A percentile compares a stretch with the other conserved stretches of the same genome.
Conservation (phyloP, 2,329 filamentous ascomycete genomes). For the Aspergillus ustus region DNA sequence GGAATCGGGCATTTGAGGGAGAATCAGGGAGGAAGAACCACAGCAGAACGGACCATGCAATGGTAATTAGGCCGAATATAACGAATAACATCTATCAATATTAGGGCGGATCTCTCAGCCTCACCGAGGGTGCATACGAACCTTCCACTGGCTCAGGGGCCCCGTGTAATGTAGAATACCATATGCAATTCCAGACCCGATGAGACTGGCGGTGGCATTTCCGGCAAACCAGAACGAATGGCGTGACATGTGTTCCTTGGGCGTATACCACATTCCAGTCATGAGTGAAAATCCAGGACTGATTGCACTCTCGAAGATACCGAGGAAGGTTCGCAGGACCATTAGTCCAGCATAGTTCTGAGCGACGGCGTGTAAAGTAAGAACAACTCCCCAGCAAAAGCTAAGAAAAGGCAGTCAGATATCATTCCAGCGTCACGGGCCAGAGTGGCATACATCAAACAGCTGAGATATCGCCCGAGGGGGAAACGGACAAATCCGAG, state of each 20-base stretch:
- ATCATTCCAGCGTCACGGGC: background rate
- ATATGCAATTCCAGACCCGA: conserved; percentile 28
- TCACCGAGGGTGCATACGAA: background rate
- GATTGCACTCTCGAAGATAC: conserved; percentile 45
- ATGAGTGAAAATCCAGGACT: conserved; percentile 41
- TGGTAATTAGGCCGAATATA: conserved; percentile 23
- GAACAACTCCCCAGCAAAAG: conserved; percentile 36
- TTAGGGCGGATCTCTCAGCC: background rate
- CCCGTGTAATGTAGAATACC: conserved; percentile 9
- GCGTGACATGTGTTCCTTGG: conserved; percentile 30
- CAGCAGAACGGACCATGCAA: conserved; percentile 14
- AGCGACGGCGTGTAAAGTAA: conserved; percentile 34
- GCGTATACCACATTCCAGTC: conserved; percentile 35
- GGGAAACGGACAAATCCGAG: conserved; percentile 38
- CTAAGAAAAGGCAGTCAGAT: background rate
- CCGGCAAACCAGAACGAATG: conserved; percentile 30
- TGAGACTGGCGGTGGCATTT: conserved; percentile 28
- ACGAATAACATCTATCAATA: conserved; percentile 15
- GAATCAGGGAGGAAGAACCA: conserved; percentile 20
- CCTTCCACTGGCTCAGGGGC: conserved; percentile 14
- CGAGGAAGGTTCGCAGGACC: conserved; percentile 46
- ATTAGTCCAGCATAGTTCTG: conserved; percentile 43
- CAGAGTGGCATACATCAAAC: conserved; percentile 21
- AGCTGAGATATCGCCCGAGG: conserved; percentile 37
- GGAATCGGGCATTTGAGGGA: conserved; percentile 17